These are phyloP conservation scores for Globisporangium nunn DNA, from an alignment of 352 stramenopile genomes.

Conservation along the genomic window DNA sequence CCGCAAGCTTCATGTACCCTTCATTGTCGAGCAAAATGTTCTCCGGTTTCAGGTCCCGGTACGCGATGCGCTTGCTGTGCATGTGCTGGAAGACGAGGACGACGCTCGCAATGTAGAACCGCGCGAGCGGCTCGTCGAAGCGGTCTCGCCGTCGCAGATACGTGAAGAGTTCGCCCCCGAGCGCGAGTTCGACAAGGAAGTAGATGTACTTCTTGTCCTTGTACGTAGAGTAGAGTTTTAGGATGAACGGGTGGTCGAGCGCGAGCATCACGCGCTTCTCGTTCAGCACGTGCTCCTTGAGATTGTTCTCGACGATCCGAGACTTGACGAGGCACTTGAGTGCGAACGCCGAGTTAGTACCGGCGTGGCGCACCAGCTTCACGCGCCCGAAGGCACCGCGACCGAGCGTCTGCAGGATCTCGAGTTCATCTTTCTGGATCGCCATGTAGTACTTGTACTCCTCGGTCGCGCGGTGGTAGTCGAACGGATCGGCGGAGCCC, in stretches of 20 bases:
- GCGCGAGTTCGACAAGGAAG: constrained; percentile 97
- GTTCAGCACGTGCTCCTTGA: constrained; percentile 95
- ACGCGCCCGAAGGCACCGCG: constrained; percentile 87
- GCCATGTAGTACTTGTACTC: constrained; percentile 77
- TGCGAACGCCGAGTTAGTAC: constrained; percentile 71
- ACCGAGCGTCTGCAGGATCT: constrained; percentile 70
- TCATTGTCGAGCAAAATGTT: constrained; percentile 92
- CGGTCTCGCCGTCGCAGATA: constrained; percentile 91
- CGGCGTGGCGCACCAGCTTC: constrained; percentile 75
- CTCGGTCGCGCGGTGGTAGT: constrained; percentile 20
- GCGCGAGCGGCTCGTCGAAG: constrained; percentile 90
- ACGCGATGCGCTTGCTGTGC: constrained; percentile 94
- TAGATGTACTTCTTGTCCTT: constrained; percentile 95
- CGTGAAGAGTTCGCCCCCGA: constrained; percentile 97
- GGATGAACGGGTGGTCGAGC: constrained; percentile 94
- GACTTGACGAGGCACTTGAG: constrained; percentile 91
- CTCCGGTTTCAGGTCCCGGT: constrained; percentile 92
- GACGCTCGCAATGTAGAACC: constrained; percentile 93
- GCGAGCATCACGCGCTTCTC: constrained; percentile 94
- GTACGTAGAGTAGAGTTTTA: constrained; percentile 92
- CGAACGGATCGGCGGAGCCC: constrained; percentile 25
- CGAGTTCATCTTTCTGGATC: constrained; percentile 60
- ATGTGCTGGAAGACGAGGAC: constrained; percentile 96
- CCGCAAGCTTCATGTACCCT: constrained; percentile 96
- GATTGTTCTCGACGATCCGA: constrained; percentile 87